A percentile compares a stretch with the other conserved stretches of the same genome.
Evolutionary conservation across 169 alveolate genomes (phyloP).

Genomic region (Eimeria necatrix): DNA sequence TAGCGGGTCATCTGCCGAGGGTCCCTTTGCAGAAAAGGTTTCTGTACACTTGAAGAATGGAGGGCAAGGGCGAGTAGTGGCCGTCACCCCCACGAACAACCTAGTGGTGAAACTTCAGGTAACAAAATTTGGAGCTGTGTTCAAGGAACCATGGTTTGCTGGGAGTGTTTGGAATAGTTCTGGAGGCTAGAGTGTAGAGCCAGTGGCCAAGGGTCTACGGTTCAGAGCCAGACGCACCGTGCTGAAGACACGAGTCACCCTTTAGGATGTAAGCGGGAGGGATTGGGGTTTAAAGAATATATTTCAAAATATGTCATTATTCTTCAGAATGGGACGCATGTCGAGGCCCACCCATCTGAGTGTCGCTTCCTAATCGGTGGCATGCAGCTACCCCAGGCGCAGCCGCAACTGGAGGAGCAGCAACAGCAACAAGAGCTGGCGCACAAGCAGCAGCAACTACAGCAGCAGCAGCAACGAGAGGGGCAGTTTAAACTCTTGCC

Average conservation of each 20-base stretch:
- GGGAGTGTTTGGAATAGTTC: not conserved
- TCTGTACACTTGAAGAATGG: constrained; percentile 26
- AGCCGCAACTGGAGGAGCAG: no score
- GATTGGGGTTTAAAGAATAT: not conserved
- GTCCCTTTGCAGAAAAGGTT: constrained; percentile 25
- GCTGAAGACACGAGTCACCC: no score
- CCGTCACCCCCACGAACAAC: not conserved
- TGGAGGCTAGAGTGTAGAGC: not conserved
- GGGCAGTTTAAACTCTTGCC: not conserved
- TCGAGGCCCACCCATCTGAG: constrained; percentile 31
- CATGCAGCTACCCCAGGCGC: not conserved
- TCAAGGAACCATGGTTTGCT: no score
- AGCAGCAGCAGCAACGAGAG: constrained; percentile 12
- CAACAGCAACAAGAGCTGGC: not conserved
- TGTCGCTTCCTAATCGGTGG: constrained; percentile 35
- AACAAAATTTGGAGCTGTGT: not conserved
- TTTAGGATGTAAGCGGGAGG: not conserved
- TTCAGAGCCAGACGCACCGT: no score
- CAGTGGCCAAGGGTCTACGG: no score
- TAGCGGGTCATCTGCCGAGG: not conserved
- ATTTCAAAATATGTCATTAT: not conserved
- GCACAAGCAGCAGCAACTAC: not conserved
- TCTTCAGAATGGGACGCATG: constrained; percentile 11
- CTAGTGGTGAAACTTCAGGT: not conserved
- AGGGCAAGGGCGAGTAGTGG: constrained; percentile 5